Base-by-base conservation (phyloP, 2,329 filamentous ascomycete species). In the Fusarium virguliforme region DNA sequence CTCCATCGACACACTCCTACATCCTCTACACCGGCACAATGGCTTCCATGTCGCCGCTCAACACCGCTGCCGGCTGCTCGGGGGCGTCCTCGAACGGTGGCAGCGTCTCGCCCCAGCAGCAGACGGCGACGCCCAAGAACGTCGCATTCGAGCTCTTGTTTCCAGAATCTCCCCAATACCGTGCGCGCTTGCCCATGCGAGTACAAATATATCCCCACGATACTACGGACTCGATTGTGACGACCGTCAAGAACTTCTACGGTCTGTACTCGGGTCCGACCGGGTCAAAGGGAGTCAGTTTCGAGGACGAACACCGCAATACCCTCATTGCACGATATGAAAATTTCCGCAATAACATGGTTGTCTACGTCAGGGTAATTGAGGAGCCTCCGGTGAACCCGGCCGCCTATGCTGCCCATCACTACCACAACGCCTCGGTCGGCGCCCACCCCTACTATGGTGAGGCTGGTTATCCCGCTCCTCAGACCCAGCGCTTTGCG, bases 211-310 rank as follows among this genome's bases (percentile, higher is more conserved):
- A 92, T 78, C 94, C 94, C 51, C 95, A 98, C 82, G 96, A 99
- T 85, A 95, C 94, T 58, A 98, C 95, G 24, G 95, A 98, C 79
- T 98, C 95, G 37, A 99, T 99, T 83, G 94, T 98, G 71, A 96
- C 94, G 13, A 98, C 96, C 1, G 95, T 98, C 78, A 98, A 97
- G 88, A 98, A 98, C 85, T 98, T 98, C 84, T 98, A 97, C 80
- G 96, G 96, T 67, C 88, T 99, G 74, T 98, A 98, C 81, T 93
- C 95, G 72, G 91, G 89, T 68, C 85, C 87, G 37, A 83, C 83
- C 69, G 88, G 89, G 74, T 90, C 89, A 74, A 91, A 91, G 79
- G 95, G 96, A 73, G 92, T 99, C 78, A 97, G 94, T 83, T 98
- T 99, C 78, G 95, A 98, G 83, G 95, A 98, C 81, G 90, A 93